Base-by-base conservation (phyloP, 352 stramenopile species). In the Globisporangium orthogonon region DNA sequence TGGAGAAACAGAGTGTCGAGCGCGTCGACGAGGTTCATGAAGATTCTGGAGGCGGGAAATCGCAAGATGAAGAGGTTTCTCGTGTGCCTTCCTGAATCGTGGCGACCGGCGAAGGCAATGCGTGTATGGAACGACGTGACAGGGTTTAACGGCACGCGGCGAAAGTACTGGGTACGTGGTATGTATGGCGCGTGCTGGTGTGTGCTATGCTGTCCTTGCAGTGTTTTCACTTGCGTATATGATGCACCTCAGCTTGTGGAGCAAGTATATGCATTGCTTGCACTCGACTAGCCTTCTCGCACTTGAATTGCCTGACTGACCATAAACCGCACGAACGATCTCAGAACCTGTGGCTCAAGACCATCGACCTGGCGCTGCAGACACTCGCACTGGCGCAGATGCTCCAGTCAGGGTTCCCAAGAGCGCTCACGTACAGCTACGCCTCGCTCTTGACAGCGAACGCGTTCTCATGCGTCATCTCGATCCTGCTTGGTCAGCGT, bases 321-420 rank as follows among this genome's bases (percentile, higher is more conserved):
- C n/a, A n/a, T n/a, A n/a, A n/a, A n/a, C n/a, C n/a, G n/a, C n/a
- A n/a, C n/a, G n/a, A n/a, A n/a, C n/a, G n/a, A n/a, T n/a, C n/a
- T 11, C 55, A 78, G 65, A 78, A 76, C 40, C 15, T 66, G 1
- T 58, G 31, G 11, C 29, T 74, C 0, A 76, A 78, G 47, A 13
- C 60, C 4, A 48, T 63, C 15, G 70, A 76, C 11, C 47, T 76
- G 9, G 15, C 58, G 0, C 65, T 78, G 52, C 45, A 72, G 7
- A 49, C 57, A 0, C 9, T 76, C 0, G 18, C 62, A 18, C 56
- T 78, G 4, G 5, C 30, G 3, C 53, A 74, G 18, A 52, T 71
- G 44, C 45, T 78, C 23, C 51, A 74, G 28, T 41, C 47, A 4
- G 70, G 70, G 0, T 65, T 61, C 5, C 53, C 57, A 14, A 23